A percentile compares a stretch with the other conserved stretches of the same genome.
Conservation (phyloP, 2,329 filamentous ascomycete species). For the Pseudocercospora cruenta region DNA sequence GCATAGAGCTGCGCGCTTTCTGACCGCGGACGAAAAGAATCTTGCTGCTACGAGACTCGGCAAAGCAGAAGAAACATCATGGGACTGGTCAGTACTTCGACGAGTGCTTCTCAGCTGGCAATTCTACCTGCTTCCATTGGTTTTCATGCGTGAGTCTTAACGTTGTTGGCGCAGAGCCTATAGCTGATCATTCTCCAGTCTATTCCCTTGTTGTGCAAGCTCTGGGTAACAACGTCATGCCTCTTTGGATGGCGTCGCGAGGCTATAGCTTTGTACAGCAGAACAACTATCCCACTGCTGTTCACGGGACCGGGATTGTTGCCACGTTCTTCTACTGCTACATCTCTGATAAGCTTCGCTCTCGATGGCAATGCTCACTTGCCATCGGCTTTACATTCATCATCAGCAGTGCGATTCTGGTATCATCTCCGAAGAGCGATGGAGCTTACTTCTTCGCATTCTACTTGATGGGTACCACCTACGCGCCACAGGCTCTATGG, state of each 20-base stretch:
- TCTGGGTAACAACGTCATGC: conserved; percentile 51
- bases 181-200: conserved; percentile 22
- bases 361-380: conserved; percentile 50
- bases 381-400: conserved; percentile 50
- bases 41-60: conserved; percentile 45
- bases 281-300: conserved; percentile 51
- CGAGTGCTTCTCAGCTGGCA: conserved; percentile 50
- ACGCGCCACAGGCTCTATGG: conserved; percentile 52
- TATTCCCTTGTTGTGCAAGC: conserved; percentile 51
- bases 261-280: conserved; percentile 50
- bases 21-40: conserved; percentile 42
- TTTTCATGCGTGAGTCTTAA: conserved; percentile 44
- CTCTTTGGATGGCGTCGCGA: conserved; percentile 50
- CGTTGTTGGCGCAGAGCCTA: not conserved
- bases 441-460: conserved; percentile 50
- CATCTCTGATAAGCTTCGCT: conserved; percentile 48
- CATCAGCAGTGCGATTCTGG: conserved; percentile 45
- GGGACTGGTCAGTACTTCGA: conserved; percentile 37
- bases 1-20: conserved; percentile 48
- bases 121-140: conserved; percentile 50
- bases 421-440: conserved; percentile 40
- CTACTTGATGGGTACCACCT: conserved; percentile 51
- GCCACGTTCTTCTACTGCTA: conserved; percentile 48
- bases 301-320: conserved; percentile 49
- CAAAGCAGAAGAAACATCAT: conserved; percentile 29